Evolutionary conservation across 148 eudicot genomes (phyloP).

Genomic region (Nyssa sinensis): DNA sequence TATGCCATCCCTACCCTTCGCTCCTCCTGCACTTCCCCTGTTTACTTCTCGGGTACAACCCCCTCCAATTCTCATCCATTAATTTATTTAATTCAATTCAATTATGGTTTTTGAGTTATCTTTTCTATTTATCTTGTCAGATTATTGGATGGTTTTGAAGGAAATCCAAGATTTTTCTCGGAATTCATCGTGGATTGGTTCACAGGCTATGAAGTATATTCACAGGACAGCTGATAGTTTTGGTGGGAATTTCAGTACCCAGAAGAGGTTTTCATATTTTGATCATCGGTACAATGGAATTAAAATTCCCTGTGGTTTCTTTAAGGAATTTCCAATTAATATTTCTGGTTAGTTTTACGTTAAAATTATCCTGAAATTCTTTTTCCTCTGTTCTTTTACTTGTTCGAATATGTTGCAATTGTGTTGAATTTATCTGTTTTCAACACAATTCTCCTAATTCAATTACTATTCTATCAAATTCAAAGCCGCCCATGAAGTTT

Average conservation of each 20-base stretch:
- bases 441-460: neutral
- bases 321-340: slow-evolving; percentile 55
- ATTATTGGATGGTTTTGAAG: slow-evolving; percentile 52
- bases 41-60: slow-evolving; percentile 67
- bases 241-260: slow-evolving; percentile 63
- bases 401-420: neutral
- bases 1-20: slow-evolving; percentile 77
- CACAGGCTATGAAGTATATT: slow-evolving; percentile 43
- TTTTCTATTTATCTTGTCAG: slow-evolving; percentile 31
- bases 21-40: slow-evolving; percentile 78
- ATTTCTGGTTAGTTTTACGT: slow-evolving; percentile 48
- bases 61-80: neutral
- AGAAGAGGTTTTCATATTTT: slow-evolving; percentile 52
- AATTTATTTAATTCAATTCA: neutral
- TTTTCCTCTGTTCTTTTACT: neutral
- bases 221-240: slow-evolving; percentile 49
- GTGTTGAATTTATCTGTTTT: neutral
- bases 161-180: slow-evolving; percentile 42
- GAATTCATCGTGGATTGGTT: slow-evolving; percentile 23
- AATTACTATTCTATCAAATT: neutral
- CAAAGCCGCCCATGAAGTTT: neutral
- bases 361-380: neutral
- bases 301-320: slow-evolving; percentile 82
- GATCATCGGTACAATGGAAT: slow-evolving; percentile 38
- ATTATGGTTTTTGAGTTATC: slow-evolving; percentile 6